phyloP scores from a whole-genome alignment of 768 basidiomycete species.

The Strobilomyces dryophilus region DNA sequence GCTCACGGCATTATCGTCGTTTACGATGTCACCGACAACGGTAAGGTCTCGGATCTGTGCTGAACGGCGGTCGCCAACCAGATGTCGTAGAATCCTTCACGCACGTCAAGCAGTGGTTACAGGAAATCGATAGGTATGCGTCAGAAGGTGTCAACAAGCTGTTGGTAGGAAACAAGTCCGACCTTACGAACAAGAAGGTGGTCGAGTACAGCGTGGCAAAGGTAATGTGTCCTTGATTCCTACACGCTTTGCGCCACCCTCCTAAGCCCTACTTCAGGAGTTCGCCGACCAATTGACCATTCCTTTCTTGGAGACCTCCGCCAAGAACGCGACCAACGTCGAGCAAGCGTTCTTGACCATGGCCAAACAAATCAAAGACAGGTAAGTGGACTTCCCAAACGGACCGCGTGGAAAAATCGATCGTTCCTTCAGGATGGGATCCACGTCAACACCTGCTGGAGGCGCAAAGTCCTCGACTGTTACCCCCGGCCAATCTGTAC shows the following conservation, averaged over 20 bases:
- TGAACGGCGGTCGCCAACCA: conserved; percentile 5
- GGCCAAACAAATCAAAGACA: conserved; percentile 94
- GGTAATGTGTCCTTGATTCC: conserved; percentile 37
- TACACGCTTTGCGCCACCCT: background rate
- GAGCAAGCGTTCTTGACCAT: conserved; percentile 99
- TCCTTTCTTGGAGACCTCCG: conserved; percentile 98
- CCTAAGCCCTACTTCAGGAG: conserved; percentile 49
- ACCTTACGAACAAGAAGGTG: conserved; percentile 94
- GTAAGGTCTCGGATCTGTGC: conserved; percentile 33
- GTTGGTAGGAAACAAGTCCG: conserved; percentile 98
- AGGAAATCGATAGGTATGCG: conserved; percentile 93
- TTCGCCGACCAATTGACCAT: conserved; percentile 93
- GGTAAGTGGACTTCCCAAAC: conserved; percentile 41
- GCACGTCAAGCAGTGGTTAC: conserved; percentile 94
- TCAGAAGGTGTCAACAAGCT: conserved; percentile 99
- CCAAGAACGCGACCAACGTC: conserved; percentile 97
- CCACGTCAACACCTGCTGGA: conserved; percentile 68
- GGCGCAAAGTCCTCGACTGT: conserved; percentile 80
- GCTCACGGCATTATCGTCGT: conserved; percentile 98
- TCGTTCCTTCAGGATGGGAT: conserved; percentile 63
- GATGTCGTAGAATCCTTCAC: conserved; percentile 75
- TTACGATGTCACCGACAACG: conserved; percentile 97
- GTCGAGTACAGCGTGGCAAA: conserved; percentile 87
- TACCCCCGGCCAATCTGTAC: conserved; percentile 79
- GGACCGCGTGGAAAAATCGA: background rate